These are phyloP conservation scores for Thymus quinquecostatus DNA, from an alignment of 257 asterid genomes.

Conservation along the genomic window DNA sequence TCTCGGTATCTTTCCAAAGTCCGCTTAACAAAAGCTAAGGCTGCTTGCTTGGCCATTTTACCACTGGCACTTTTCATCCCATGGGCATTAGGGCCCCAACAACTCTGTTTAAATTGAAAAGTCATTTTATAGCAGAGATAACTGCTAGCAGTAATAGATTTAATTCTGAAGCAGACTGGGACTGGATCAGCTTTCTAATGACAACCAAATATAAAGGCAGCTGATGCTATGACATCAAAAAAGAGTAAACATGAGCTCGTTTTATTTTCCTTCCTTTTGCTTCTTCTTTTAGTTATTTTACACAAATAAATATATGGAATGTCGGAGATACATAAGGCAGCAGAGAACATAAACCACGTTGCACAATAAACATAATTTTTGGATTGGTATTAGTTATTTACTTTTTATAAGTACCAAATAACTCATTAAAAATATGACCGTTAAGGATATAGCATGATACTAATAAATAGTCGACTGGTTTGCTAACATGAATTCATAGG, in stretches of 20 bases:
- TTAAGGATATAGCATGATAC: slow-evolving; percentile 10
- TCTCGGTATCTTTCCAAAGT: slow-evolving; percentile 70
- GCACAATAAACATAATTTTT: slow-evolving; percentile 5
- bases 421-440: slow-evolving; percentile 6
- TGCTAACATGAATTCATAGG: slow-evolving; percentile 21
- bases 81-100: slow-evolving; percentile 76
- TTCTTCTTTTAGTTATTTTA: neutral
- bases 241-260: neutral
- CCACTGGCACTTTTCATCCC: slow-evolving; percentile 87
- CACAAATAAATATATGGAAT: too few species aligned
- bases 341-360: slow-evolving; percentile 19
- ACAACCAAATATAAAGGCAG: slow-evolving; percentile 15
- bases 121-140: slow-evolving; percentile 9
- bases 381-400: neutral
- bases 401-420: neutral
- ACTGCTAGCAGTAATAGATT: neutral
- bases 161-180: slow-evolving; percentile 12
- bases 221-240: slow-evolving; percentile 1
- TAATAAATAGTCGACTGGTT: slow-evolving; percentile 27
- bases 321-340: neutral
- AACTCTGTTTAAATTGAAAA: slow-evolving; percentile 48
- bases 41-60: slow-evolving; percentile 87
- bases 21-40: slow-evolving; percentile 79
- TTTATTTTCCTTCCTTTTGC: neutral
- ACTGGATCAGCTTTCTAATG: slow-evolving; percentile 13